phyloP scores from a whole-genome alignment of 106 monocot species.

The Agapanthus africanus region DNA sequence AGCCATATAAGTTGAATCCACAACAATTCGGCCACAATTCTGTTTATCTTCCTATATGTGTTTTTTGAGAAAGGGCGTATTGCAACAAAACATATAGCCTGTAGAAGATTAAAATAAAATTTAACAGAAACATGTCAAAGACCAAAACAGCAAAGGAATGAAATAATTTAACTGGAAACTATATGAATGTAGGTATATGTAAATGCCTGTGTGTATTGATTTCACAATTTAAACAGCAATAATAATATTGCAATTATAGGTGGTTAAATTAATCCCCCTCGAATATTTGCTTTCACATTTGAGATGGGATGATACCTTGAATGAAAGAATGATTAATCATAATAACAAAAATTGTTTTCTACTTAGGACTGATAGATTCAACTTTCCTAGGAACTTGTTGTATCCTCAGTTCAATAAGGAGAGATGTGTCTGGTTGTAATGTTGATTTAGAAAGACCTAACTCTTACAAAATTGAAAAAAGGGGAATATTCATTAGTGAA shows the following conservation, averaged over 20 bases:
- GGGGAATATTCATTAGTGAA: not conserved
- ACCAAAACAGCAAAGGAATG: not conserved
- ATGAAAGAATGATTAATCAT: not conserved
- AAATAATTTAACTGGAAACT: too few relatives aligned
- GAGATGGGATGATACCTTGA: not conserved
- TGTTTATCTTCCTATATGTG: conserved; percentile 49
- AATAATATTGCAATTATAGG: too few relatives aligned
- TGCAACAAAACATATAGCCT: conserved; percentile 31
- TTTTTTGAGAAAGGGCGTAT: conserved; percentile 50
- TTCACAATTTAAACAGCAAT: too few relatives aligned
- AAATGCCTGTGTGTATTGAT: too few relatives aligned
- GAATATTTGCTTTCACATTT: not conserved
- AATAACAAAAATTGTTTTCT: not conserved
- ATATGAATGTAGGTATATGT: too few relatives aligned
- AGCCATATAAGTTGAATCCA: conserved; percentile 31
- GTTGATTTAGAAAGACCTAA: not conserved
- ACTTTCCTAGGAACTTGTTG: not conserved
- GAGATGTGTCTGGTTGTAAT: not conserved
- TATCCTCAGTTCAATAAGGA: not conserved
- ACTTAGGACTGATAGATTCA: not conserved
- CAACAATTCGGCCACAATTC: conserved; percentile 46
- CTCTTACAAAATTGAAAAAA: not conserved
- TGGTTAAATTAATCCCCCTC: too few relatives aligned
- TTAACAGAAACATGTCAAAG: not conserved
- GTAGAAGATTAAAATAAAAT: conserved; percentile 6